Conservation (phyloP, 2,329 filamentous ascomycete genomes). For the Huntiella savannae region DNA sequence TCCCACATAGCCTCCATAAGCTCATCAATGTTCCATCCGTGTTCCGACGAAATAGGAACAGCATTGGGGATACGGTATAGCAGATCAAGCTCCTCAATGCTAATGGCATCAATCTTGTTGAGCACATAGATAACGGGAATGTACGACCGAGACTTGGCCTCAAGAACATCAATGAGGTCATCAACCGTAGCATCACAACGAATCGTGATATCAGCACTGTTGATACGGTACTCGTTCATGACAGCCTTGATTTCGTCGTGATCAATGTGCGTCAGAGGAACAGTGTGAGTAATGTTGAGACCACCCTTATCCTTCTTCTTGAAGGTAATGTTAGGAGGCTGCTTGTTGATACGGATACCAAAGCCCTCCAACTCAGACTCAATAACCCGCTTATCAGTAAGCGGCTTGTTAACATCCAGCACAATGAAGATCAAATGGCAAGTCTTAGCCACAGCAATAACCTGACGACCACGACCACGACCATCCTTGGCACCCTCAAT, state of each 20-base stretch:
- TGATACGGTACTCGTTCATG: conserved; percentile 92
- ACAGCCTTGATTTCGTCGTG: conserved; percentile 95
- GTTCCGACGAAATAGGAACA: conserved; percentile 90
- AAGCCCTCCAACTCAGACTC: conserved; percentile 92
- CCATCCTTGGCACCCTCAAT: conserved; percentile 98
- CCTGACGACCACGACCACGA: conserved; percentile 89
- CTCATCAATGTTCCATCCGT: conserved; percentile 96
- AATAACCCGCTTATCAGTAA: conserved; percentile 92
- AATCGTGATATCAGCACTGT: conserved; percentile 91
- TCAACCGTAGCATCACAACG: conserved; percentile 95
- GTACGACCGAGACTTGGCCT: conserved; percentile 86
- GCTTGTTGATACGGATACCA: conserved; percentile 93
- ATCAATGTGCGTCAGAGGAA: conserved; percentile 80
- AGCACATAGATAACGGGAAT: conserved; percentile 98
- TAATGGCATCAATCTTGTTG: conserved; percentile 98
- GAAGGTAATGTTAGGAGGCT: conserved; percentile 95
- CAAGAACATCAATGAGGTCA: conserved; percentile 87
- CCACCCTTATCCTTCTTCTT: conserved; percentile 99
- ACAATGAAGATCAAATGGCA: conserved; percentile 98
- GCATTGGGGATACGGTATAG: conserved; percentile 94
- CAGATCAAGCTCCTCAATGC: conserved; percentile 90
- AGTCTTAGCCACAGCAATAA: conserved; percentile 96
- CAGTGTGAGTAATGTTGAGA: conserved; percentile 86
- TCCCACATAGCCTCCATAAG: conserved; percentile 98
- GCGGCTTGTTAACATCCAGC: conserved; percentile 91